Evolutionary conservation across 805 yeast species (phyloP).

Genomic region (Peterozyma toletana): DNA sequence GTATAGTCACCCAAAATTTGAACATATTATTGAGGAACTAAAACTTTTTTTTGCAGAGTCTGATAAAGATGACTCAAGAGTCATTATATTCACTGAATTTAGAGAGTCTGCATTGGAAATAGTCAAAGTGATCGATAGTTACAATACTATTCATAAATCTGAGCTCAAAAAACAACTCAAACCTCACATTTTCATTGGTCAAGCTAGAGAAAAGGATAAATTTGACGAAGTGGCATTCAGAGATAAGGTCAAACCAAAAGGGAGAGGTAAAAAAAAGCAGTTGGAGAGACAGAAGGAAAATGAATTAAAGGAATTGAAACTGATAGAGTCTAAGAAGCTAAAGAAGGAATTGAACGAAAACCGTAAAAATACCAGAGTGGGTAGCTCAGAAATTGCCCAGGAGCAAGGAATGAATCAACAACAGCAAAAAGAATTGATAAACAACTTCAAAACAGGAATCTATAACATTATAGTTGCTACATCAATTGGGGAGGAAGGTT

Average conservation of each 20-base stretch:
- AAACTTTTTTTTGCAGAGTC: conserved; percentile 40
- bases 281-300: conserved; percentile 23
- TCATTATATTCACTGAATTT: conserved; percentile 80
- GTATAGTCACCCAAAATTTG: conserved; percentile 69
- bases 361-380: conserved; percentile 24
- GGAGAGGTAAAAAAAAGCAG: conserved; percentile 30
- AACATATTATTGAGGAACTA: conserved; percentile 50
- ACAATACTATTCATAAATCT: conserved; percentile 16
- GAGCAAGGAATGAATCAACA: conserved; percentile 86
- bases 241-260: conserved; percentile 35
- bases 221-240: conserved; percentile 51
- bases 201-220: conserved; percentile 65
- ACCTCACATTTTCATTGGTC: conserved; percentile 92
- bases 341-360: conserved; percentile 10
- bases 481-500: conserved; percentile 96
- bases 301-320: conserved; percentile 16
- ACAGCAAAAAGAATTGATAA: conserved; percentile 72
- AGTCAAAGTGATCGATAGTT: conserved; percentile 52
- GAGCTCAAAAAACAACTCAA: conserved; percentile 28
- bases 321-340: conserved; percentile 21
- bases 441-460: conserved; percentile 62
- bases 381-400: conserved; percentile 72
- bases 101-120: conserved; percentile 90
- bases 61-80: conserved; percentile 50
- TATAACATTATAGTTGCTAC: conserved; percentile 88